Percentiles rank a stretch among this genome's conserved stretches.
These are phyloP conservation scores for Fusarium sp. DNA, from an alignment of 2,329 filamentous ascomycete species.

Conservation along the genomic window DNA sequence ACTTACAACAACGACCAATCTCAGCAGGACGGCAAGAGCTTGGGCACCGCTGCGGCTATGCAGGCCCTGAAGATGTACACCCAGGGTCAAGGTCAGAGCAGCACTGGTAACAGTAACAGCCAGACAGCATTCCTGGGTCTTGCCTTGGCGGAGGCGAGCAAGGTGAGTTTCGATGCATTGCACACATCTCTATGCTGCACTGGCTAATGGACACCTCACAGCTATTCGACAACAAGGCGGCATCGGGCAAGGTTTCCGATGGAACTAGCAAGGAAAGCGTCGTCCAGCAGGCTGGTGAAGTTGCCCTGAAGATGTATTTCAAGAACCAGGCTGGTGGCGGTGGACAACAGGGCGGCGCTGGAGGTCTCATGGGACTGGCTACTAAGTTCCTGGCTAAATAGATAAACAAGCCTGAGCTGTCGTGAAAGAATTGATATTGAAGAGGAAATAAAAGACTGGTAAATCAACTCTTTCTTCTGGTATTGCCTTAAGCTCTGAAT, in stretches of 20 bases:
- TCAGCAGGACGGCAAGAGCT: slow-evolving; percentile 63
- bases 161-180: slow-evolving; percentile 61
- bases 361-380: slow-evolving; percentile 60
- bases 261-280: slow-evolving; percentile 83
- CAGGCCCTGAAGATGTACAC: slow-evolving; percentile 86
- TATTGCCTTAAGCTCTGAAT: too few species aligned
- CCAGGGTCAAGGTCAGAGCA: slow-evolving; percentile 62
- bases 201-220: slow-evolving; percentile 48
- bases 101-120: slow-evolving; percentile 58
- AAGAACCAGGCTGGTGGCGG: slow-evolving; percentile 72
- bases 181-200: too few species aligned
- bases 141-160: slow-evolving; percentile 89
- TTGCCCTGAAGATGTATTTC: slow-evolving; percentile 92
- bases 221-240: slow-evolving; percentile 72
- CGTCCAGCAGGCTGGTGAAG: slow-evolving; percentile 83
- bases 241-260: slow-evolving; percentile 65
- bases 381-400: slow-evolving; percentile 59
- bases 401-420: background rate
- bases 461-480: background rate
- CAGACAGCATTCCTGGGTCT: slow-evolving; percentile 87
- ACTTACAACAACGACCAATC: slow-evolving; percentile 71
- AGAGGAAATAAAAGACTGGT: background rate
- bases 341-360: slow-evolving; percentile 55
- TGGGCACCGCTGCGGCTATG: slow-evolving; percentile 82
- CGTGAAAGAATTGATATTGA: background rate